Conservation (phyloP, 495 filamentous ascomycete genomes). For the Penicillium silybi region DNA sequence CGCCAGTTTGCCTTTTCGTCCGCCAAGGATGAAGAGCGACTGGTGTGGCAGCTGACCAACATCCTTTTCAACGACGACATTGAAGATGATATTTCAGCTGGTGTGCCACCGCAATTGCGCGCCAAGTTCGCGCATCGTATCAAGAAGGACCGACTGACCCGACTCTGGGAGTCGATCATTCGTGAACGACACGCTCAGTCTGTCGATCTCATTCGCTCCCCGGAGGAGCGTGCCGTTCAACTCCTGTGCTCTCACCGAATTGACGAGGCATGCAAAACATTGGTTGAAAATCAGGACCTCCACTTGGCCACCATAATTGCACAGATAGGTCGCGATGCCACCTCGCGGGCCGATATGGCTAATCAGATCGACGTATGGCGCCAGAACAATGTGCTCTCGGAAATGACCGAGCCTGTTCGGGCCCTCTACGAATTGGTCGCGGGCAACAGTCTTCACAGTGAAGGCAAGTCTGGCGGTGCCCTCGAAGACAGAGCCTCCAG, state of each 20-base stretch:
- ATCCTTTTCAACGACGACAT: conserved; percentile 75
- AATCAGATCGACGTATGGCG: conserved; percentile 82
- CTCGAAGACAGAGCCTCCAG: conserved; percentile 71
- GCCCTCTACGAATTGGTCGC: conserved; percentile 86
- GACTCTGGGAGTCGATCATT: conserved; percentile 46
- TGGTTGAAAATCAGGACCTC: conserved; percentile 68
- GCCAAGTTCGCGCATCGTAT: conserved; percentile 44
- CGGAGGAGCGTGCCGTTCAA: conserved; percentile 81
- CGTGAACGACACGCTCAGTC: conserved; percentile 43
- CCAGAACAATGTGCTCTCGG: conserved; percentile 71
- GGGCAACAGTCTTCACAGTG: conserved; percentile 75
- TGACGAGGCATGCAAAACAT: conserved; percentile 71
- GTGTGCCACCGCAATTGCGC: conserved; percentile 38
- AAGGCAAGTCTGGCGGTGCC: conserved; percentile 60
- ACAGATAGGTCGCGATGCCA: conserved; percentile 66
- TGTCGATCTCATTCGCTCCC: conserved; percentile 47
- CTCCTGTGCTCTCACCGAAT: conserved; percentile 73
- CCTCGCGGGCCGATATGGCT: conserved; percentile 62
- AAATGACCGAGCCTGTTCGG: conserved; percentile 80
- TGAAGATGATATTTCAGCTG: conserved; percentile 42
- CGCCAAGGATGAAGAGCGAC: conserved; percentile 30
- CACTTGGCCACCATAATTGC: conserved; percentile 80
- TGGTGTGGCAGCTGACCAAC: conserved; percentile 60
- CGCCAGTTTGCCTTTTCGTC: conserved; percentile 33
- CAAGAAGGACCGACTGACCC: conserved; percentile 49